Percentiles rank a stretch among this genome's conserved stretches.
phyloP scores from a whole-genome alignment of 2,329 filamentous ascomycete species.

The Hymenoscyphus infarciens region DNA sequence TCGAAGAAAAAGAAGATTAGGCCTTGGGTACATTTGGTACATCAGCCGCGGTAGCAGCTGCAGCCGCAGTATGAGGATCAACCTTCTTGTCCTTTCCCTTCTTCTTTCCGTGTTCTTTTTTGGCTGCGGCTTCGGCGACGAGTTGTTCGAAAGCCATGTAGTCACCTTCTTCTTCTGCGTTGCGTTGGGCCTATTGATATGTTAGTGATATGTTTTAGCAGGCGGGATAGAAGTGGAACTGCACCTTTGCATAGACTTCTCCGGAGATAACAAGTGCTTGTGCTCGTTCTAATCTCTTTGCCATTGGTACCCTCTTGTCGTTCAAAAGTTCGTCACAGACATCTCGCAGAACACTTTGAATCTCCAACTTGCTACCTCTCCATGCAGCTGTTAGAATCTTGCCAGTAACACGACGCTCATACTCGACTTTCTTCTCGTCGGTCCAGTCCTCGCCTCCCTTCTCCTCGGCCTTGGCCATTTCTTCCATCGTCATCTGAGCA shows the following conservation, averaged over 20 bases:
- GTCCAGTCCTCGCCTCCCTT: constrained; percentile 96
- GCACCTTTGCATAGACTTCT: constrained; percentile 83
- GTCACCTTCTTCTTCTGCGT: constrained; percentile 94
- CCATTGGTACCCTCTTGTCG: constrained; percentile 70
- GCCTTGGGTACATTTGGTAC: constrained; percentile 40
- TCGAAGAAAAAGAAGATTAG: constrained; percentile 11
- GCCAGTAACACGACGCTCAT: constrained; percentile 90
- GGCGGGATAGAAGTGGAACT: constrained; percentile 26
- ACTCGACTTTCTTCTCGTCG: constrained; percentile 93
- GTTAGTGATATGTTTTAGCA: not conserved
- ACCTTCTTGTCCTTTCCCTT: constrained; percentile 54
- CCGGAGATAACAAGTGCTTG: constrained; percentile 86
- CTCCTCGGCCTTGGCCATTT: constrained; percentile 96
- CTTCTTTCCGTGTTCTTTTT: constrained; percentile 72
- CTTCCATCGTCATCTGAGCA: constrained; percentile 97
- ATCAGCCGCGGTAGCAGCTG: constrained; percentile 36
- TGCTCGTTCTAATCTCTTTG: constrained; percentile 86
- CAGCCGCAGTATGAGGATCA: constrained; percentile 19
- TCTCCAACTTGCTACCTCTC: constrained; percentile 96
- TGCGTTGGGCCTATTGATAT: constrained; percentile 67
- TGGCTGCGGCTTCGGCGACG: constrained; percentile 91
- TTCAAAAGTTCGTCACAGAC: constrained; percentile 88
- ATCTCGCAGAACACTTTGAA: constrained; percentile 90
- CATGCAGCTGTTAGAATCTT: constrained; percentile 97
- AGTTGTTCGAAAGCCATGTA: constrained; percentile 99